Evolutionary conservation across 2,329 filamentous ascomycete genomes (phyloP), one percentile per base, ranked within the genome.

Genomic region (Aspergillus sp.): DNA sequence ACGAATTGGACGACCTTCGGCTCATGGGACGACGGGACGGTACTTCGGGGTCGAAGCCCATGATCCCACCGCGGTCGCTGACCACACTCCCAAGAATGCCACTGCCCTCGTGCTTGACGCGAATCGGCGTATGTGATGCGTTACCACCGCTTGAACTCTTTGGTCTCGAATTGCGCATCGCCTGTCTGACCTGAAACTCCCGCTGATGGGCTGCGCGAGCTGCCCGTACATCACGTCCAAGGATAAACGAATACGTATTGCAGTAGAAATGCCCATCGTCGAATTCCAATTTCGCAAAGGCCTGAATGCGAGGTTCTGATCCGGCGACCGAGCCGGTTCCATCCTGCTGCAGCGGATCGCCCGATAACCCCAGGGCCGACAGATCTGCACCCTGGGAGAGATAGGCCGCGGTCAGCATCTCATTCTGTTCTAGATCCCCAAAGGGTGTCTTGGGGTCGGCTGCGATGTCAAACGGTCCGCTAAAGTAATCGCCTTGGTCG

Each of bases 201-300:
- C 69, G 64, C 47, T 71, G 69, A 49, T 70, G 66, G 25, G 74
- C 74, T 12, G 71, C 69, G 42, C 72, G 68, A 22, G 72, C 73
- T 5, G 75, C 76, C 51, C 74, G 71, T 43, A 80, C 72, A 64
- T 84, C 81, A 61, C 82, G 77, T 38, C 80, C 81, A n/a, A 85
- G 69, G 44, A 81, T 76, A 48, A 84, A 78, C 25, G 78, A 76
- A 56, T 80, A 80, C 5, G 80, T 83, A 53, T 79, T 82, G 67
- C 83, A 79, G 60, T 83, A 83, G 61, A 82, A 84, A 58, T 81
- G 79, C 46, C 81, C 81, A 65, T 85, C 81, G 45, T 79, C 74
- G 61, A 85, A 84, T 57, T 79, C 77, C 42, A 85, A 71, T 60
- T 82, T 82, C 37, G 81, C 82, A 64, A 80, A 84, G 30, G 80